phyloP scores from a whole-genome alignment of 805 yeast species.

The Clavispora asparagi region DNA sequence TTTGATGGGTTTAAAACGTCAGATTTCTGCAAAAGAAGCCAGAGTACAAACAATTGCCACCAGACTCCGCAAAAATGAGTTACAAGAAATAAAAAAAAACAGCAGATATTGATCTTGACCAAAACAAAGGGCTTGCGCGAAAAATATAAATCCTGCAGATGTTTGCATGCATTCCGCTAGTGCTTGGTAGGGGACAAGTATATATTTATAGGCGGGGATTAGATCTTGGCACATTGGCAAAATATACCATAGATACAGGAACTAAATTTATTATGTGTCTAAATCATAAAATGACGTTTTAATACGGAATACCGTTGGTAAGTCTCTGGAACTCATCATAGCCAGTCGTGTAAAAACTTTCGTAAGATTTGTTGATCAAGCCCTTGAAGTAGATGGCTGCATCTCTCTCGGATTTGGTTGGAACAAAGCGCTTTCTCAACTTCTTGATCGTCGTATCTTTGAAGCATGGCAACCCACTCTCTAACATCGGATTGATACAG shows the following conservation, averaged over 20 bases:
- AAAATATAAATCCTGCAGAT: not conserved
- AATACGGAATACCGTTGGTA: conserved; percentile 96
- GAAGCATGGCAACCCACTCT: conserved; percentile 94
- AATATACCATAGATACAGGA: not conserved
- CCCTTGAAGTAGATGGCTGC: conserved; percentile 76
- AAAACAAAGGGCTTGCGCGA: not conserved
- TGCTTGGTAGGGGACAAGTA: not conserved
- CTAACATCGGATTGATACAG: conserved; percentile 88
- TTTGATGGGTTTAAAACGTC: no score
- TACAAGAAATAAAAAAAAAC: not conserved
- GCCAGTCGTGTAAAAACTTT: conserved; percentile 85
- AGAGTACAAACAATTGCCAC: no score
- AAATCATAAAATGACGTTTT: conserved; percentile 2
- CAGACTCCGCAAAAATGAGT: no score
- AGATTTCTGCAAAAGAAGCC: no score
- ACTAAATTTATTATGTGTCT: not conserved
- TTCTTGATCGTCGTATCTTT: conserved; percentile 81
- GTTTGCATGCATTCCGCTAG: not conserved
- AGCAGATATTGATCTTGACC: not conserved
- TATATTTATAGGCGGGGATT: not conserved
- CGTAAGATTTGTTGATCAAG: conserved; percentile 75
- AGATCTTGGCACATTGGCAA: not conserved
- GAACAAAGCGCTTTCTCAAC: conserved; percentile 72
- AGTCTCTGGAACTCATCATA: conserved; percentile 96
- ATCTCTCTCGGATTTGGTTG: conserved; percentile 74